phyloP scores from a whole-genome alignment of 2,329 filamentous ascomycete genomes.

The Aspergillus latus region DNA sequence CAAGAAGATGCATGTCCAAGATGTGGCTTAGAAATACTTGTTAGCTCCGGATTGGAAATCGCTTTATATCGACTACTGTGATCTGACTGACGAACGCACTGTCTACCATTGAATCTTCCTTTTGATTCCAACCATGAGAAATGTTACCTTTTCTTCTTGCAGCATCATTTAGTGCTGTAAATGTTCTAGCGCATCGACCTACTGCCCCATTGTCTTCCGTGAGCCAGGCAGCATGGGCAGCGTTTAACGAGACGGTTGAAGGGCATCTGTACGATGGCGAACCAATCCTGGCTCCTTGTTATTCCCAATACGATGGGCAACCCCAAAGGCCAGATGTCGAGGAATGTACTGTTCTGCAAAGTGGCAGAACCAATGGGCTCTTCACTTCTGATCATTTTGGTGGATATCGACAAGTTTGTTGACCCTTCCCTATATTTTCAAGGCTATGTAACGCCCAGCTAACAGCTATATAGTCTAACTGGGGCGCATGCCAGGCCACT shows the following conservation, averaged over 20 bases:
- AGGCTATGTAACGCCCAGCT: neutral
- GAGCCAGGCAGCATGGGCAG: constrained; percentile 1
- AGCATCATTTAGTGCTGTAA: neutral
- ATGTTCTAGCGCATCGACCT: neutral
- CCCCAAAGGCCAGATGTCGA: neutral
- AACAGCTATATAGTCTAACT: neutral
- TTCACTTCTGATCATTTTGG: constrained; percentile 1
- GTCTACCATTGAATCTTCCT: neutral
- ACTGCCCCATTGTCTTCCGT: neutral
- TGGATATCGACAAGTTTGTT: neutral
- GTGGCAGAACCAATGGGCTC: neutral
- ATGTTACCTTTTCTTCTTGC: neutral
- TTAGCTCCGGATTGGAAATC: neutral
- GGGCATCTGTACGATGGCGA: constrained; percentile 11
- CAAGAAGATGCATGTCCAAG: neutral
- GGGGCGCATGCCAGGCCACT: constrained; percentile 14
- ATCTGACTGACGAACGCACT: neutral
- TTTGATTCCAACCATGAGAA: neutral
- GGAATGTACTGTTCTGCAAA: constrained; percentile 1
- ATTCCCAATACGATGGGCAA: constrained; percentile 3
- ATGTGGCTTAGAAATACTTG: neutral
- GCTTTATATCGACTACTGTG: neutral
- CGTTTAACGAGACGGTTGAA: constrained; percentile 6
- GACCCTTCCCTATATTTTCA: neutral
- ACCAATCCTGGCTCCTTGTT: constrained; percentile 13